Base-by-base conservation (phyloP, 192 early-diverging fungal genomes). In the Coemansia sp. region DNA sequence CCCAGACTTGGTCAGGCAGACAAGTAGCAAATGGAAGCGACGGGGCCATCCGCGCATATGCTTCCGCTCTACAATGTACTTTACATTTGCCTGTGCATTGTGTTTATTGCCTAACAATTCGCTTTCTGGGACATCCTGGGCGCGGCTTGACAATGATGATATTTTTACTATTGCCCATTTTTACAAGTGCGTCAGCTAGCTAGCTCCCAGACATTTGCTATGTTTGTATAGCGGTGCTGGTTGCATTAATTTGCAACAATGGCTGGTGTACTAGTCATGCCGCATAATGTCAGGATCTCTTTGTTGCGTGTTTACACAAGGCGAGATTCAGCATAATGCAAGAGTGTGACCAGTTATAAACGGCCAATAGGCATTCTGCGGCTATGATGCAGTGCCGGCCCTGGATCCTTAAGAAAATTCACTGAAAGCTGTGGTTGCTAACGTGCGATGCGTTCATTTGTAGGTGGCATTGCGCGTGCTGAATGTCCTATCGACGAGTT, bases 401-500 rank as follows among this genome's bases (percentile, higher is more conserved):
- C 41, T 45, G 41, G 15, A 45, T 45, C 41, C 12, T 45, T 45
- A 45, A 4, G 41, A 45, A 45, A 45, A n/a, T 45, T 45, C 41
- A 45, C 41, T 45, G 14, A n/a, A n/a, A 45, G 5, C 32, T n/a
- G 41, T 45, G 41, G 41, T 35, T 45, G 12, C 41, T 45, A 45
- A 45, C 41, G 14, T 43, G 35, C 15, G 29, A 21, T 47, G 22
- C 47, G 39, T 51, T 60, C 45, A 38, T 61, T 6, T 68, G 55
- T 79, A 79, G 76, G 76, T 87, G 38, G 86, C 85, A 14, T 65
- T 88, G 65, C 83, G 85, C 57, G 82, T 94, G 48, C 84, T 96
- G 45, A 94, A 90, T 64, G 83, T 88, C 39, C 57, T 96, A 35
- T 86, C 92, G 17, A 90, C 91, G 35, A 90, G 92, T 59, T 80